Evolutionary conservation across 106 monocot genomes (phyloP).

Genomic region (Platanthera zijinensis): DNA sequence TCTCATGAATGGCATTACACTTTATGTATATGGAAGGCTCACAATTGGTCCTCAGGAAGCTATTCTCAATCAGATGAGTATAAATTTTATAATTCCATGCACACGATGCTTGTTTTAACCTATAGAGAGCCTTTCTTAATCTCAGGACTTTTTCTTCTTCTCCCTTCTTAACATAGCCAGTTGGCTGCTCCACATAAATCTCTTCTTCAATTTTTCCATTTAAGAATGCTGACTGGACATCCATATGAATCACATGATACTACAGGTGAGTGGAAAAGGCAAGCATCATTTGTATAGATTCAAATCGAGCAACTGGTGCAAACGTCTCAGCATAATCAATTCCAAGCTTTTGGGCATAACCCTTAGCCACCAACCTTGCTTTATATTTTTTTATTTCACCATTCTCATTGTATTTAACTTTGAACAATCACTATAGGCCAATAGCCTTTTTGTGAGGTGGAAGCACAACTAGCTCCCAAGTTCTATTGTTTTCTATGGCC

Average conservation of each 20-base stretch:
- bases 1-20: background rate
- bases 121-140: background rate
- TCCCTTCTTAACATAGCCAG: too few species aligned
- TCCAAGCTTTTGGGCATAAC: background rate
- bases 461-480: background rate
- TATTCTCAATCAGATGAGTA: background rate
- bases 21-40: background rate
- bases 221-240: too few species aligned
- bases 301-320: background rate
- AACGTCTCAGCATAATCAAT: background rate
- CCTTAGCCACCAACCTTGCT: background rate
- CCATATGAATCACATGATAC: too few species aligned
- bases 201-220: too few species aligned
- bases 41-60: background rate
- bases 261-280: too few species aligned
- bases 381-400: background rate
- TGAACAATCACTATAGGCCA: background rate
- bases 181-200: too few species aligned
- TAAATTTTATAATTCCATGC: background rate
- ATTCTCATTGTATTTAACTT: background rate
- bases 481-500: background rate
- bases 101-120: background rate
- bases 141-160: too few species aligned
- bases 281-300: too few species aligned
- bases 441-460: background rate